A percentile compares a stretch with the other conserved stretches of the same genome.
Conservation (phyloP, 306 rosid species). For the Clitoria ternatea region DNA sequence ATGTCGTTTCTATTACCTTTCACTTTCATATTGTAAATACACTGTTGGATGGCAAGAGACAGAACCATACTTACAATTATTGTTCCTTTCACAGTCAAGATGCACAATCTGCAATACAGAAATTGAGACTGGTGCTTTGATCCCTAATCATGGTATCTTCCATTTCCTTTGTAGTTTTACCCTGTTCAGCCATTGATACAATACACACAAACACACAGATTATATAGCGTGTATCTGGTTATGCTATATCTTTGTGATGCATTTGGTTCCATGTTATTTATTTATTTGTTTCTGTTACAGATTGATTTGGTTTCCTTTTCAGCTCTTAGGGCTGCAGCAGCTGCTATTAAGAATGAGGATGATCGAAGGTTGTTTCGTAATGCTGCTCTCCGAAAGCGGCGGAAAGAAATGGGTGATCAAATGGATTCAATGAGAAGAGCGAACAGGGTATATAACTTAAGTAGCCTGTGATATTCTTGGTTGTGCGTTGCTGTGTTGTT, state of each 20-base stretch:
- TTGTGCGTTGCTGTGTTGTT: not conserved
- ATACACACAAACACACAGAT: not conserved
- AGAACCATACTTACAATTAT: conserved; percentile 44
- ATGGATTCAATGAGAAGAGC: conserved; percentile 73
- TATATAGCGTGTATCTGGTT: conserved; percentile 1
- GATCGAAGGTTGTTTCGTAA: conserved; percentile 89
- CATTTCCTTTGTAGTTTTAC: not conserved
- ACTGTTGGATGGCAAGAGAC: conserved; percentile 35
- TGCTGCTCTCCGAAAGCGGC: conserved; percentile 85
- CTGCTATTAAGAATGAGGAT: conserved; percentile 89
- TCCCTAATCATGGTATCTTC: conserved; percentile 80
- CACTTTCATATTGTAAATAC: conserved; percentile 26
- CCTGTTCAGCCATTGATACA: conserved; percentile 12
- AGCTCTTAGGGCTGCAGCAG: conserved; percentile 98
- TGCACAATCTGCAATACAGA: conserved; percentile 82
- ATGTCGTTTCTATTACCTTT: conserved; percentile 27
- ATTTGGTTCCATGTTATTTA: not conserved
- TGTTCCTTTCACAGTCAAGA: conserved; percentile 78
- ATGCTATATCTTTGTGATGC: conserved; percentile 2
- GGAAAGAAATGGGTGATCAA: conserved; percentile 89
- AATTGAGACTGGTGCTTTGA: conserved; percentile 65
- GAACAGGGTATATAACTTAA: conserved; percentile 54
- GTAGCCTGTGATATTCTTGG: not conserved
- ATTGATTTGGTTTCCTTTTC: conserved; percentile 30
- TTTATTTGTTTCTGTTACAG: conserved; percentile 11